Evolutionary conservation across 2,329 filamentous ascomycete species (phyloP).

Genomic region (Pseudomassariella vexata): DNA sequence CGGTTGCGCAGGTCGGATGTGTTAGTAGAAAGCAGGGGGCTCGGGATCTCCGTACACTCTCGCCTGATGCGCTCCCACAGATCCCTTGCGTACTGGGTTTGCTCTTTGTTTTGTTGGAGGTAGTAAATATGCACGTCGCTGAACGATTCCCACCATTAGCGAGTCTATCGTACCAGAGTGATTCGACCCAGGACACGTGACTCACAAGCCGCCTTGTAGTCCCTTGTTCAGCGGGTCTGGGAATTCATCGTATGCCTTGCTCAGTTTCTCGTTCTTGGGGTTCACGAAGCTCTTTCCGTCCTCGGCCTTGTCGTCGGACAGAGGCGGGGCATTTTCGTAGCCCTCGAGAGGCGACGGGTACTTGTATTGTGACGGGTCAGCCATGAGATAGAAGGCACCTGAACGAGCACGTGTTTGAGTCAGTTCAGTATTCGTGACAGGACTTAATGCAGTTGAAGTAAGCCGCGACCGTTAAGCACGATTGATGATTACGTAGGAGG

Average conservation of each 20-base stretch:
- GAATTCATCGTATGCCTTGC: constrained; percentile 67
- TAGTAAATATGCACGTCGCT: constrained; percentile 85
- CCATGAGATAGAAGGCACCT: no score
- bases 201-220: constrained; percentile 64
- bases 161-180: no score
- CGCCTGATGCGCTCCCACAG: constrained; percentile 73
- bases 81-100: constrained; percentile 62
- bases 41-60: constrained; percentile 54
- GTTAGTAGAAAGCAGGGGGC: constrained; percentile 2
- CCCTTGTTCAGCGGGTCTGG: constrained; percentile 61
- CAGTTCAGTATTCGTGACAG: no score
- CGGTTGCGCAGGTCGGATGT: constrained; percentile 1
- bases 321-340: constrained; percentile 49
- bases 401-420: no score
- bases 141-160: no score
- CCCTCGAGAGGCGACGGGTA: constrained; percentile 54
- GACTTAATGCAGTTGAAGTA: no score
- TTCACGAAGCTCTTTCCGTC: constrained; percentile 79
- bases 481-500: no score
- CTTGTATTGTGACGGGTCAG: constrained; percentile 1
- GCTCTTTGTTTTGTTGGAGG: constrained; percentile 55
- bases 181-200: no score
- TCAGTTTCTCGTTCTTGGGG: constrained; percentile 52
- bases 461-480: no score
- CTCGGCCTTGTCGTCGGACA: constrained; percentile 52